These are phyloP conservation scores for Rhizoclosmatium globosum DNA, from an alignment of 192 early-diverging fungal genomes.

Conservation along the genomic window DNA sequence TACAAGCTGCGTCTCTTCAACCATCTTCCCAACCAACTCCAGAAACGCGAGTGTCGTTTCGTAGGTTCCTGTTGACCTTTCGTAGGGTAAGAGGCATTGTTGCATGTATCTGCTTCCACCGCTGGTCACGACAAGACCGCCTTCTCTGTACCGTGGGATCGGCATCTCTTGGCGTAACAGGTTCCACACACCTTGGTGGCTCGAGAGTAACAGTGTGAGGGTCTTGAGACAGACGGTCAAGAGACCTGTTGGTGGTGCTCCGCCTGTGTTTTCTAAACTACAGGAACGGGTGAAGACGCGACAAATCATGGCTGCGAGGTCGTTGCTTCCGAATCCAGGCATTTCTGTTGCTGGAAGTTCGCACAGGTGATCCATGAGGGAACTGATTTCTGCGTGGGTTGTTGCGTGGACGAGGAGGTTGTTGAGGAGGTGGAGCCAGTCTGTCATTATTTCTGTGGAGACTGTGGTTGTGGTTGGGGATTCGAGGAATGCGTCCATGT, in stretches of 20 bases:
- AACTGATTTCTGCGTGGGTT: neutral
- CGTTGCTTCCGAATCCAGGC: constrained; percentile 28
- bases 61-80: constrained; percentile 48
- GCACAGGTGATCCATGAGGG: constrained; percentile 36
- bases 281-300: constrained; percentile 46
- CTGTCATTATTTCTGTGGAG: constrained; percentile 35
- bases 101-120: constrained; percentile 48
- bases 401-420: constrained; percentile 44
- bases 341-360: constrained; percentile 3
- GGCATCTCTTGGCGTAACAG: constrained; percentile 45
- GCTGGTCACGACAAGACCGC: neutral
- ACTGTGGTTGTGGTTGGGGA: neutral
- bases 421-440: constrained; percentile 48
- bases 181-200: constrained; percentile 46
- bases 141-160: constrained; percentile 42
- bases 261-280: neutral
- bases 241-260: constrained; percentile 42
- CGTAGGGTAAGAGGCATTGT: constrained; percentile 51
- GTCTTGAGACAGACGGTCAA: constrained; percentile 48
- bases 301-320: constrained; percentile 47
- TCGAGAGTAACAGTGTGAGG: constrained; percentile 38
- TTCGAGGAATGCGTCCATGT: constrained; percentile 54
- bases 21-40: constrained; percentile 45
- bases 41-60: constrained; percentile 54
- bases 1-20: neutral